Conservation (phyloP, 108 stramenopile genomes). For the Fragilariopsis cylindrus region DNA sequence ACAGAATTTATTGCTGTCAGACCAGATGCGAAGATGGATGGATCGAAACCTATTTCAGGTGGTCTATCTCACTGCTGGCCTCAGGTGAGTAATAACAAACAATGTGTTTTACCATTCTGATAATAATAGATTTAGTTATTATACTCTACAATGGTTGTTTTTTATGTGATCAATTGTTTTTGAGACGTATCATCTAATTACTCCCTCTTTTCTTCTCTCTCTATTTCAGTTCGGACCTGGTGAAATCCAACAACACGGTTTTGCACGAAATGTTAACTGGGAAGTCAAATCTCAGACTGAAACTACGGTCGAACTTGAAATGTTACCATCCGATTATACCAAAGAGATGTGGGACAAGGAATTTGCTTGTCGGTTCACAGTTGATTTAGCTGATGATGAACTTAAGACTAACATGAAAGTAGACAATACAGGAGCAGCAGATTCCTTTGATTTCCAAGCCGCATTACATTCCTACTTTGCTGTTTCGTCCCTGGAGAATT, state of each 20-base stretch:
- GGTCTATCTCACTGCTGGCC: slow-evolving; percentile 96
- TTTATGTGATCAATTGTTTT: not conserved
- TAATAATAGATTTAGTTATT: not conserved
- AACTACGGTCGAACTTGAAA: slow-evolving; percentile 72
- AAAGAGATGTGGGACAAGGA: slow-evolving; percentile 97
- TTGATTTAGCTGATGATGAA: slow-evolving; percentile 71
- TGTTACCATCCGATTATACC: slow-evolving; percentile 89
- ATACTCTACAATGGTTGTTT: not conserved
- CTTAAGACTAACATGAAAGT: slow-evolving; percentile 88
- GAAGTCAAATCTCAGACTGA: slow-evolving; percentile 71
- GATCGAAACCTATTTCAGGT: slow-evolving; percentile 94
- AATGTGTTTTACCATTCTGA: not conserved
- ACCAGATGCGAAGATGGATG: slow-evolving; percentile 96
- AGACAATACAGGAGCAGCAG: slow-evolving; percentile 76
- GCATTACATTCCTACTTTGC: slow-evolving; percentile 96
- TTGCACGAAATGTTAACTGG: slow-evolving; percentile 97
- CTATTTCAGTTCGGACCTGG: slow-evolving; percentile 79
- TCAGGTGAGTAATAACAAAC: slow-evolving; percentile 27
- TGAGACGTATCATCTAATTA: not conserved
- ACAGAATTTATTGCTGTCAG: slow-evolving; percentile 93
- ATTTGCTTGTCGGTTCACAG: slow-evolving; percentile 86
- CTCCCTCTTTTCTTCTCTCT: slow-evolving; percentile 45
- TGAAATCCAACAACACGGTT: slow-evolving; percentile 96
- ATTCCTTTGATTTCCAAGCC: slow-evolving; percentile 91
- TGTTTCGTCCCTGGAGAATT: slow-evolving; percentile 86